Conservation (phyloP, 495 filamentous ascomycete species). For the Trichocladium uniseriatum region DNA sequence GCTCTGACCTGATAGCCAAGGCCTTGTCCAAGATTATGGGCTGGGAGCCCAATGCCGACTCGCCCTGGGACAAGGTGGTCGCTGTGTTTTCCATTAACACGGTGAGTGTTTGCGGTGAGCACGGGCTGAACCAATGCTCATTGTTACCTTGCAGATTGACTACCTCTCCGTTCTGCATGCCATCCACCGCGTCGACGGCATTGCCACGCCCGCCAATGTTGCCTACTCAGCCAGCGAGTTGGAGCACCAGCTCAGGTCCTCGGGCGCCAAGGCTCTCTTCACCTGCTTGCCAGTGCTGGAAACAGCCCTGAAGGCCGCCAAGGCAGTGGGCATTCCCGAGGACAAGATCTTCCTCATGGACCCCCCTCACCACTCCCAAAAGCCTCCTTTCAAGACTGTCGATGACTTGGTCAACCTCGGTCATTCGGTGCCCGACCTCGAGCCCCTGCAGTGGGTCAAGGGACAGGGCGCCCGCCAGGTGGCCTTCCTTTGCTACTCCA, state of each 20-base stretch:
- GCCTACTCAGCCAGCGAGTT: slow-evolving; percentile 69
- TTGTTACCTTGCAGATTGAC: slow-evolving; percentile 53
- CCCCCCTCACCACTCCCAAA: slow-evolving; percentile 47
- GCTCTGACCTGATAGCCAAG: slow-evolving; percentile 61
- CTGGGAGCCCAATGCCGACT: slow-evolving; percentile 64
- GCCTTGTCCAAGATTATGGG: slow-evolving; percentile 62
- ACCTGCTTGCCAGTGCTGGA: slow-evolving; percentile 69
- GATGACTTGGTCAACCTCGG: slow-evolving; percentile 59
- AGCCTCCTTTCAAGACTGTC: slow-evolving; percentile 57
- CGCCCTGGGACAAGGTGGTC: slow-evolving; percentile 80
- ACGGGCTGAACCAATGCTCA: not conserved
- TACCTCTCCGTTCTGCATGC: slow-evolving; percentile 68
- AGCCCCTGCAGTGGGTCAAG: slow-evolving; percentile 56
- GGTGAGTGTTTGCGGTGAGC: slow-evolving; percentile 35
- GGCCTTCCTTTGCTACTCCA: slow-evolving; percentile 84
- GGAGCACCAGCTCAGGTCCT: slow-evolving; percentile 68
- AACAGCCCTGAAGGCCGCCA: slow-evolving; percentile 59
- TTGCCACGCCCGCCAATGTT: slow-evolving; percentile 74
- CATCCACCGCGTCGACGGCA: slow-evolving; percentile 63
- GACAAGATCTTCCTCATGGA: slow-evolving; percentile 67
- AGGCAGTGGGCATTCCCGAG: slow-evolving; percentile 56
- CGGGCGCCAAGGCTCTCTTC: slow-evolving; percentile 65
- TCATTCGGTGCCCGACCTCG: slow-evolving; percentile 50
- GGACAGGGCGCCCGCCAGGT: slow-evolving; percentile 68
- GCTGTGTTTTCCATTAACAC: slow-evolving; percentile 74